These are phyloP conservation scores for Triadica sebifera DNA, from an alignment of 345 rosid genomes.

Conservation along the genomic window DNA sequence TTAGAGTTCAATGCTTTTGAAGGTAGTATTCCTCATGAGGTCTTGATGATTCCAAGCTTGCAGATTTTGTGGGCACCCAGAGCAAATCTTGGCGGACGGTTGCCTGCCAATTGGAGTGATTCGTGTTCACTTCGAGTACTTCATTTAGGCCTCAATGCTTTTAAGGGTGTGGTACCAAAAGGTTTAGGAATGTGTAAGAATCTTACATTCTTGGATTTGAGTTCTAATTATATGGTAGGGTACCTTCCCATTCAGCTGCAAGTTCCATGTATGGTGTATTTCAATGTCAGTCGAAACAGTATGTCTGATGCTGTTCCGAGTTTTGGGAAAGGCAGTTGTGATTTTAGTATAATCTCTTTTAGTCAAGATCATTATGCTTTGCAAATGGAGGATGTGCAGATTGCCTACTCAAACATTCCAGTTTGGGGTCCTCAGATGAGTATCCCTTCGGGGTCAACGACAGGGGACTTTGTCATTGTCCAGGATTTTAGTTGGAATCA, in stretches of 20 bases:
- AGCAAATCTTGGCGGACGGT: constrained; percentile 52
- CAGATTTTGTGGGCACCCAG: constrained; percentile 75
- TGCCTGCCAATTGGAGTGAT: constrained; percentile 45
- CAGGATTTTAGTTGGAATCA: constrained; percentile 65
- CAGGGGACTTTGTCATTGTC: constrained; percentile 22
- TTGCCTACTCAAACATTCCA: constrained; percentile 31
- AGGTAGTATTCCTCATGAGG: constrained; percentile 40
- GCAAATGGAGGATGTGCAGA: constrained; percentile 33
- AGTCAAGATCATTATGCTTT: constrained; percentile 19
- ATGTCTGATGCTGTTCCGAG: constrained; percentile 46
- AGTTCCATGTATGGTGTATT: constrained; percentile 56
- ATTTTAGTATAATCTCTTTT: constrained; percentile 18
- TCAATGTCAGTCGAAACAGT: constrained; percentile 53
- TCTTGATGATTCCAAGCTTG: constrained; percentile 37
- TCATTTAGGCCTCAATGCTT: constrained; percentile 51
- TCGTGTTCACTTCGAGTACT: constrained; percentile 53
- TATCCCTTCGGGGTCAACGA: constrained; percentile 5
- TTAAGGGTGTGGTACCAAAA: constrained; percentile 38
- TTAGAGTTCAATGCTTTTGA: constrained; percentile 64
- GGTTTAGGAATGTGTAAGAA: constrained; percentile 45
- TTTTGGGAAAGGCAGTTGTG: constrained; percentile 35
- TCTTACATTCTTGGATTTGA: constrained; percentile 58
- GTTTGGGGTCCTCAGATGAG: constrained; percentile 35
- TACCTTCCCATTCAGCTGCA: constrained; percentile 43
- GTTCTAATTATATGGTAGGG: constrained; percentile 52